phyloP scores from a whole-genome alignment of 345 rosid species.

The Citrus australasica region DNA sequence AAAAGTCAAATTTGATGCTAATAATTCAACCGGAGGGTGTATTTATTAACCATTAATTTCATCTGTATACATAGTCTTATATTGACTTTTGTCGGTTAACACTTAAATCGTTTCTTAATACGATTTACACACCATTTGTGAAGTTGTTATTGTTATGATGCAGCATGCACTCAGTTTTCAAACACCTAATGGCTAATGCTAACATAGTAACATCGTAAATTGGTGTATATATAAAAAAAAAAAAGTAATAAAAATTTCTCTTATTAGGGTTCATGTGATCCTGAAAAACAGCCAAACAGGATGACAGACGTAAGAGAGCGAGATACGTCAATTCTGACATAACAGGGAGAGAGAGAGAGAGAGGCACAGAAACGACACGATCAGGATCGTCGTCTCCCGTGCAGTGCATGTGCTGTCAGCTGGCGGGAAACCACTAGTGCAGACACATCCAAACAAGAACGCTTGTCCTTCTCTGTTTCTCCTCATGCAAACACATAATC shows the following conservation, averaged over 20 bases:
- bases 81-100: background rate
- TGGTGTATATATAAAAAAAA: no score
- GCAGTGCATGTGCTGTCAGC: conserved; percentile 18
- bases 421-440: conserved; percentile 25
- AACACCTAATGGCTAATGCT: background rate
- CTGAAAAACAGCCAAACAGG: conserved; percentile 1
- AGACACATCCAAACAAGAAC: background rate
- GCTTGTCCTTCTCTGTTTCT: background rate
- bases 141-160: background rate
- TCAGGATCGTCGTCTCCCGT: background rate
- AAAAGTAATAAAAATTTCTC: background rate
- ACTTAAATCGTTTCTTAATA: background rate
- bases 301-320: conserved; percentile 15
- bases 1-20: no score
- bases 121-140: background rate
- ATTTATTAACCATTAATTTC: no score
- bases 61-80: background rate
- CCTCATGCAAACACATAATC: background rate
- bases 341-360: no score
- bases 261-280: conserved; percentile 11
- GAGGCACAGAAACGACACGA: background rate
- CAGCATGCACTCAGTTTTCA: background rate
- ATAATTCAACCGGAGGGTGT: no score
- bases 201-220: background rate
- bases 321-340: background rate